Conservation (phyloP, 1,139 yeast species). For the Pichia sp. region DNA sequence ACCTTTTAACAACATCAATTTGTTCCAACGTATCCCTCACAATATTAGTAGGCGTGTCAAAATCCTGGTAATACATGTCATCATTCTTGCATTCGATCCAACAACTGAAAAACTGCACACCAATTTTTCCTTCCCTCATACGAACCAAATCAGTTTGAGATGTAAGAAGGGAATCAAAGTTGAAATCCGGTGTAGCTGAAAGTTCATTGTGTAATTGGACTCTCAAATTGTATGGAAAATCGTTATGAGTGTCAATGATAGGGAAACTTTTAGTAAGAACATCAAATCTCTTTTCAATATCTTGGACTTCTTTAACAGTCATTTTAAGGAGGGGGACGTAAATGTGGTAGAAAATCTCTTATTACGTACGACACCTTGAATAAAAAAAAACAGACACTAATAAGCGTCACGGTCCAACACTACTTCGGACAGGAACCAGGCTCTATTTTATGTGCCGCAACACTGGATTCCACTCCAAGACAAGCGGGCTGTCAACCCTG, state of each 20-base stretch:
- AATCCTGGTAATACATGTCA: conserved; percentile 37
- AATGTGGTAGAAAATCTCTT: neutral
- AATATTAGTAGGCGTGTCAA: conserved; percentile 36
- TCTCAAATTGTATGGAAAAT: conserved; percentile 41
- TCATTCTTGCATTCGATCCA: conserved; percentile 40
- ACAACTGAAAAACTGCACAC: conserved; percentile 44
- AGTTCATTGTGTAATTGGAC: conserved; percentile 41
- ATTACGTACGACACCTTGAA: neutral
- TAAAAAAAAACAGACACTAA: no score
- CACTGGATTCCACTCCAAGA: no score
- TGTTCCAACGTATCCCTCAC: conserved; percentile 50
- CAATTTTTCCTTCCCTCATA: conserved; percentile 37
- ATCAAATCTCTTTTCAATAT: conserved; percentile 26
- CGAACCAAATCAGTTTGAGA: conserved; percentile 39
- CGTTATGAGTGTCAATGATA: conserved; percentile 45
- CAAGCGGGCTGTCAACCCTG: no score
- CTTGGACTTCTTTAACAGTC: conserved; percentile 5
- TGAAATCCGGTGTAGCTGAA: conserved; percentile 29
- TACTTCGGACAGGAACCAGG: no score
- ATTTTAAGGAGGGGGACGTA: neutral
- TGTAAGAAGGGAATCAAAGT: conserved; percentile 33
- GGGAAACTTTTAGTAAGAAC: conserved; percentile 31
- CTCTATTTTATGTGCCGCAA: no score
- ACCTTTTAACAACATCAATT: conserved; percentile 43
- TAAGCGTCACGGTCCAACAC: no score